Conservation (phyloP, 2,329 filamentous ascomycete genomes). For the Thelonectria rubi region DNA sequence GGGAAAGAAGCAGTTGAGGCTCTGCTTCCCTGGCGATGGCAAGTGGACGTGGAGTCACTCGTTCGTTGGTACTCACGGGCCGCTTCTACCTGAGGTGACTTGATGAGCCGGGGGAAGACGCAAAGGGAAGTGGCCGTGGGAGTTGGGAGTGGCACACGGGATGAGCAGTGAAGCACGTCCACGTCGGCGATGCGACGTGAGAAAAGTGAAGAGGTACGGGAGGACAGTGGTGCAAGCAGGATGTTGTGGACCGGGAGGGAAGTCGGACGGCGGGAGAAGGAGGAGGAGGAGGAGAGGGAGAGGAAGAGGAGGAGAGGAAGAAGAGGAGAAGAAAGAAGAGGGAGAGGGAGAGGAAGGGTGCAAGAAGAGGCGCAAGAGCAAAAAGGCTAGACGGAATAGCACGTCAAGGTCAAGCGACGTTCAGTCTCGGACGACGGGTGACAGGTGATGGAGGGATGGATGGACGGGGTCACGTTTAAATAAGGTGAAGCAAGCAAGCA, state of each 20-base stretch:
- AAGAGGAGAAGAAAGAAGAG: neutral
- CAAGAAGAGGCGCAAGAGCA: neutral
- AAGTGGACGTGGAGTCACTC: neutral
- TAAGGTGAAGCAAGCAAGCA: neutral
- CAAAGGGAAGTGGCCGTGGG: no score
- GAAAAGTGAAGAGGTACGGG: neutral
- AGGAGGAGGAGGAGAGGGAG: neutral
- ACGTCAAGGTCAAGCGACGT: neutral
- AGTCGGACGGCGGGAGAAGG: neutral
- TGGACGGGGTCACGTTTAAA: slow-evolving; percentile 11
- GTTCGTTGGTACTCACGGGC: no score
- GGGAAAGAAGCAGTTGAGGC: neutral
- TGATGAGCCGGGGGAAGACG: no score
- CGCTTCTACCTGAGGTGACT: neutral
- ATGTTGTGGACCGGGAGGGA: slow-evolving; percentile 4
- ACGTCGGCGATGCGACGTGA: slow-evolving; percentile 15
- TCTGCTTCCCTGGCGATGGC: neutral
- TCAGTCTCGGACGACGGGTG: slow-evolving; percentile 3
- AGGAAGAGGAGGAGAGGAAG: neutral
- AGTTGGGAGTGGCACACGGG: slow-evolving; percentile 10
- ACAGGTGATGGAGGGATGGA: neutral
- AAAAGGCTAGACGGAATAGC: neutral
- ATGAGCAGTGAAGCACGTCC: slow-evolving; percentile 8
- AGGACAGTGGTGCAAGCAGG: slow-evolving; percentile 9
- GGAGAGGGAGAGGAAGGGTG: neutral